phyloP scores from a whole-genome alignment of 192 early-diverging fungal genomes.

The Backusella westeae region DNA sequence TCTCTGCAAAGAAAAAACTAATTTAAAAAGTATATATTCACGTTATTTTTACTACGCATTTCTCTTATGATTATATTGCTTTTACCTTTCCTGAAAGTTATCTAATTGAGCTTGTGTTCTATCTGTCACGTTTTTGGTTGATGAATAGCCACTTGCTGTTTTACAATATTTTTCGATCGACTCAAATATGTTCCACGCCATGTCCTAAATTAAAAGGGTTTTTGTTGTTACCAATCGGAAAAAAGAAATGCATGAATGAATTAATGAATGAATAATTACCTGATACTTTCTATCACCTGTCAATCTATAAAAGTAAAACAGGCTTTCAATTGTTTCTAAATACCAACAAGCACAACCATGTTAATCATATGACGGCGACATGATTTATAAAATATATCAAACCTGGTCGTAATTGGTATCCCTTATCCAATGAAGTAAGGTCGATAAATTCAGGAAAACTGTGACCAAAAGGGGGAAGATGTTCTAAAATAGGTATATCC shows the following conservation, averaged over 20 bases:
- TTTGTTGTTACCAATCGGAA: background rate
- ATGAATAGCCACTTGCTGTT: constrained; percentile 21
- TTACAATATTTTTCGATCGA: constrained; percentile 34
- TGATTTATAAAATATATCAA: background rate
- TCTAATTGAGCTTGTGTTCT: background rate
- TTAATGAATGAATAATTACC: background rate
- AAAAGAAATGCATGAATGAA: background rate
- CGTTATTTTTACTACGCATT: background rate
- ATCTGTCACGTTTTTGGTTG: constrained; percentile 18
- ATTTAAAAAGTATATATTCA: background rate
- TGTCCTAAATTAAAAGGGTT: constrained; percentile 52
- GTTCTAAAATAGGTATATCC: background rate
- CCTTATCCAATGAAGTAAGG: background rate
- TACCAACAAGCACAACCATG: background rate
- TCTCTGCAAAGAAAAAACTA: constrained; percentile 69
- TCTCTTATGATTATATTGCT: background rate
- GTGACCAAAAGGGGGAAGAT: background rate
- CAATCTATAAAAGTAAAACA: constrained; percentile 74
- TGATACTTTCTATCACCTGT: constrained; percentile 66
- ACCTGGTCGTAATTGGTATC: constrained; percentile 54
- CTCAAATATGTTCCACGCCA: constrained; percentile 61
- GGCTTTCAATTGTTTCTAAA: constrained; percentile 69
- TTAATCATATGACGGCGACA: background rate
- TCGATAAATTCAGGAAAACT: constrained; percentile 6
- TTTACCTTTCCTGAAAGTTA: constrained; percentile 32